A percentile compares a stretch with the other conserved stretches of the same genome.
These are phyloP conservation scores for Exophiala dermatitidis DNA, from an alignment of 2,329 filamentous ascomycete species.

Conservation along the genomic window DNA sequence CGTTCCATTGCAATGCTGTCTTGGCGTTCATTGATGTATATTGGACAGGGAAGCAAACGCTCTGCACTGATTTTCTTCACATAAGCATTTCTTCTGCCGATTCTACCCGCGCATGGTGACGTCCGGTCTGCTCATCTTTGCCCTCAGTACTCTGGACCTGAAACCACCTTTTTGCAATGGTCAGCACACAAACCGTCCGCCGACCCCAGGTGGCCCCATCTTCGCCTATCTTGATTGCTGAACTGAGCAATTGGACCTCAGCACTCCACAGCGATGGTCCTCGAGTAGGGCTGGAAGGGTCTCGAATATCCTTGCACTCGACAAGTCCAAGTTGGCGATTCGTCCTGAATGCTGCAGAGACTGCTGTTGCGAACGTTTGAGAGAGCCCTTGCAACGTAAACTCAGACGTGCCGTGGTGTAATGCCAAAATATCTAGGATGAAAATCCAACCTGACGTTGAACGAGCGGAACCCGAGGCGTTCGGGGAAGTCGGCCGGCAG, in stretches of 20 bases:
- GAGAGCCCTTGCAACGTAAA: constrained; percentile 45
- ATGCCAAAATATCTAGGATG: constrained; percentile 36
- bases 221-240: constrained; percentile 42
- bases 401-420: constrained; percentile 40
- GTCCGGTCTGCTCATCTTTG: constrained; percentile 29
- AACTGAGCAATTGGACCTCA: constrained; percentile 56
- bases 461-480: constrained; percentile 28
- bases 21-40: not conserved
- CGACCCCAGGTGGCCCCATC: constrained; percentile 52
- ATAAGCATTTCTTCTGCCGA: constrained; percentile 14
- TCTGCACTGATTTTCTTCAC: constrained; percentile 2
- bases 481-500: constrained; percentile 33
- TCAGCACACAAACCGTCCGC: constrained; percentile 51
- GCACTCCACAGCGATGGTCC: constrained; percentile 41
- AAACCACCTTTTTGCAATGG: constrained; percentile 61
- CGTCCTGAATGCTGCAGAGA: constrained; percentile 33
- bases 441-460: constrained; percentile 30
- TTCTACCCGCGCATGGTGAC: constrained; percentile 2
- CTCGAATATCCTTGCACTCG: constrained; percentile 35
- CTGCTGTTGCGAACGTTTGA: constrained; percentile 37
- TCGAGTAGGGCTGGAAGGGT: constrained; percentile 29
- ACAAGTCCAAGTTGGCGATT: constrained; percentile 34
- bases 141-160: constrained; percentile 37
- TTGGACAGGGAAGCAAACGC: constrained; percentile 2
- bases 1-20: not conserved